These are phyloP conservation scores for Verticillium zaregamsianum DNA, from an alignment of 2,329 filamentous ascomycete genomes.

Conservation along the genomic window DNA sequence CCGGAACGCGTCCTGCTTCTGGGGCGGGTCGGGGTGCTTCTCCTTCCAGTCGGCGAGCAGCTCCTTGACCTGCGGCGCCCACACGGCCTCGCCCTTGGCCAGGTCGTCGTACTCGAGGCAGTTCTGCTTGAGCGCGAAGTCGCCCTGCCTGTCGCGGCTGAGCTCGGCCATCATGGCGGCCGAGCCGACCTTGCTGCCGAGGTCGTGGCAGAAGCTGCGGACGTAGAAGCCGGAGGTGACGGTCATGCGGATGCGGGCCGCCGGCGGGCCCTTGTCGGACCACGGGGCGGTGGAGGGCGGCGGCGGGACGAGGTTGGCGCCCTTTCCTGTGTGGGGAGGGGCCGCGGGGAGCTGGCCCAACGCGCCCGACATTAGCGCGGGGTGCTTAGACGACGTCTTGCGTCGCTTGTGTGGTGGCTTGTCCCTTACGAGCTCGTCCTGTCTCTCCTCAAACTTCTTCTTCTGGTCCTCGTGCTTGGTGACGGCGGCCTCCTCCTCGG, in stretches of 20 bases:
- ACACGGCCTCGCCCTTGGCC: slow-evolving; percentile 70
- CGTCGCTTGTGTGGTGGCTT: slow-evolving; percentile 34
- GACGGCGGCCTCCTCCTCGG: slow-evolving; percentile 50
- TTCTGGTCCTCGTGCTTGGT: slow-evolving; percentile 54
- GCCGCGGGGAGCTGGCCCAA: slow-evolving; percentile 45
- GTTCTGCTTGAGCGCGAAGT: slow-evolving; percentile 69
- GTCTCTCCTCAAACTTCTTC: slow-evolving; percentile 52
- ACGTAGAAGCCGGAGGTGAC: slow-evolving; percentile 97
- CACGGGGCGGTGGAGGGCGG: slow-evolving; percentile 49
- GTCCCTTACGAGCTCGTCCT: slow-evolving; percentile 54
- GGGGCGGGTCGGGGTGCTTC: slow-evolving; percentile 18
- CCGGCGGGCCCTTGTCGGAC: slow-evolving; percentile 64
- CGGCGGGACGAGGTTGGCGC: slow-evolving; percentile 50
- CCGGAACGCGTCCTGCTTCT: slow-evolving; percentile 12
- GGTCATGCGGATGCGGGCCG: slow-evolving; percentile 80
- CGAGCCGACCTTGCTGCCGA: slow-evolving; percentile 77
- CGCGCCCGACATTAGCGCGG: slow-evolving; percentile 54
- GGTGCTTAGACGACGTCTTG: slow-evolving; percentile 21
- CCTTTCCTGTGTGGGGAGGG: slow-evolving; percentile 31
- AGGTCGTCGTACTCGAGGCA: slow-evolving; percentile 78
- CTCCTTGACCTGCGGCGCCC: slow-evolving; percentile 67
- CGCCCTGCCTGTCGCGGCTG: slow-evolving; percentile 73
- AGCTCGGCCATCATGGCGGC: slow-evolving; percentile 84
- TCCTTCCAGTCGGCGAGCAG: slow-evolving; percentile 40
- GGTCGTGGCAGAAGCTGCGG: slow-evolving; percentile 85